A percentile compares a stretch with the other conserved stretches of the same genome.
Evolutionary conservation across 345 rosid species (phyloP).

Genomic region (Melaleuca quinquenervia): DNA sequence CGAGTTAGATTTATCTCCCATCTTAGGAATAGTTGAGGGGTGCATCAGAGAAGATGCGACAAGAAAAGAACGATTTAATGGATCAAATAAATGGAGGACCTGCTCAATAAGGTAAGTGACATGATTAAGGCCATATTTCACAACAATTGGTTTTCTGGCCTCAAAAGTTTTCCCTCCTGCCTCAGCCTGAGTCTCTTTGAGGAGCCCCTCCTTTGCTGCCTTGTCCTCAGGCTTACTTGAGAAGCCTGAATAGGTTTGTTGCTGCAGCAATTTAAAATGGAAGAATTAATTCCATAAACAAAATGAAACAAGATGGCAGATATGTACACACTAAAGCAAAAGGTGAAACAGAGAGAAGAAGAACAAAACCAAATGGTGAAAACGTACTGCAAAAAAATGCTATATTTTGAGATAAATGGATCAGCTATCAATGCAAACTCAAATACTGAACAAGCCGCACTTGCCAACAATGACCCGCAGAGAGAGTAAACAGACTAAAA

Average conservation of each 20-base stretch:
- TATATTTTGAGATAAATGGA: not conserved
- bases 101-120: conserved; percentile 60
- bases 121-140: conserved; percentile 57
- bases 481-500: not conserved
- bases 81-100: conserved; percentile 4
- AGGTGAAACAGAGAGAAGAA: not conserved
- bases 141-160: conserved; percentile 52
- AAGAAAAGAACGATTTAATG: not conserved
- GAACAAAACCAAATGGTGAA: not conserved
- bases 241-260: conserved; percentile 42
- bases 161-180: conserved; percentile 44
- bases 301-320: not conserved
- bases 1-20: not conserved
- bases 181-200: conserved; percentile 45
- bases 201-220: conserved; percentile 43
- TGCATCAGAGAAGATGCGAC: not conserved
- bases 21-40: not conserved
- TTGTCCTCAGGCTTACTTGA: conserved; percentile 56
- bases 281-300: not conserved
- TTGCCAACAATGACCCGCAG: not conserved
- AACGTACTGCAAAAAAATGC: not conserved
- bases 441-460: not conserved
- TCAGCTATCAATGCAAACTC: not conserved
- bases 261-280: conserved; percentile 12
- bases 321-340: not conserved